Base-by-base conservation (phyloP, 73 alveolate genomes). In the Urostyla sp. region DNA sequence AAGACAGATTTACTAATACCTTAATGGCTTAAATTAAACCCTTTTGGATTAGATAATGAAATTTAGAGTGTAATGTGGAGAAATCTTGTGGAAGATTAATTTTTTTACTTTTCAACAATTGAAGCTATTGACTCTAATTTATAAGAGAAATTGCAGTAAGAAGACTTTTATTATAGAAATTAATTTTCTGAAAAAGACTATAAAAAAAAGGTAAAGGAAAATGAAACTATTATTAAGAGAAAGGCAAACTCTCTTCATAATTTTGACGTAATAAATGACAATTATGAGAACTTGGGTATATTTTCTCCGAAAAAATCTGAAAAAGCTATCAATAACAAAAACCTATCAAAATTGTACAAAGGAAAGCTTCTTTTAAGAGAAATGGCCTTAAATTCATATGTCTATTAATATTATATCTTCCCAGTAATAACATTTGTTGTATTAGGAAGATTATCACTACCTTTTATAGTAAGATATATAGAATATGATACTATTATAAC, bases 1-100 rank as follows among this genome's bases (percentile, higher is more conserved):
- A 7, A 21, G 10, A 4, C 37, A 38, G 80, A 66, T 44, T 66
- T 66, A 24, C 63, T 66, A 6, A 7, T 66, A 2, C 7, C 13
- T 26, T 13, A 43, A 6, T 66, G 80, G 80, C 40, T 66, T 5
- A 6, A 8, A 18, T 13, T 43, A 8, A 10, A 30, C 3, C 53
- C 53, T 2, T 16, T 35, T 6, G 44, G 38, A 2, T 3, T 66
- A 4, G 80, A 66, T 3, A n/a, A 13, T 18, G 80, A 66, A 38
- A 66, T 66, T 13, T 46, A 66, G 3, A 13, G 50, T 8, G 28
- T n/a, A 6, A 15, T 66, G 34, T 66, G 59, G 61, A 66, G 80
- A 43, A 66, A 66, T 40, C 11, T n/a, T 20, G 46, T 66, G 16
- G 80, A 66, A 66, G 61, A 37, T 15, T 2, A 44, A 13, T 15